Evolutionary conservation across 305 asterid species (phyloP), one percentile per base, ranked within the genome.

Genomic region (Fraxinus baroniana): DNA sequence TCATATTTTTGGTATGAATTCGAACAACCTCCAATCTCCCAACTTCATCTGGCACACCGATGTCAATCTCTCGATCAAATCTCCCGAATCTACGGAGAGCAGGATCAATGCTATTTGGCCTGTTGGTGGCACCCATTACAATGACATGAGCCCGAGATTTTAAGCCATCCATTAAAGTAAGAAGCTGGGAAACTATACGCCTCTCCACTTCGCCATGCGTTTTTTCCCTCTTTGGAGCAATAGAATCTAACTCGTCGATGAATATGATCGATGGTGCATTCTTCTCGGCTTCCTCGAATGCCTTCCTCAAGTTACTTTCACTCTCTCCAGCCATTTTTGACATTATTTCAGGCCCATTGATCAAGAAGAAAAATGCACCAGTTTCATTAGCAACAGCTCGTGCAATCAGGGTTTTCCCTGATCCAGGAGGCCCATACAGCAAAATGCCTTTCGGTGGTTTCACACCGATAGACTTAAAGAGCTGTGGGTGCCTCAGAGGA

Each of bases 231-330:
- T 84, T 90, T 7, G 91, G 92, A 64, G 91, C 91, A 76, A 90
- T 86, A 15, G 92, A 90, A 86, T 89, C 91, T 20, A 89, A 37
- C 84, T 90, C 93, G 32, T 90, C 91, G 22, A 88, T 88, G 52
- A 90, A 90, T 75, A 90, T 86, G 74, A 88, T 90, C 1, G 93
- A 86, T 1, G 91, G 93, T 7, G 91, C 87, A 32, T 90, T 90
- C 83, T 90, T 90, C 86, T 90, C 93, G 0, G 91, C 93, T 75
- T 90, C 92, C 85, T 90, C 91, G 30, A 88, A 90, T 2, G 93
- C 93, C 78, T 87, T 89, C 84, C 92, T 85, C 87, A 90, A 80
- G 84, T 90, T 90, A 78, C 90, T 87, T 32, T 89, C 92, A 64
- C 93, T 90, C 82, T 90, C 93, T 1, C 93, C 93, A 1, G 93